Evolutionary conservation across 176 grass and related monocot species (phyloP).

Genomic region (Puya raimondii): DNA sequence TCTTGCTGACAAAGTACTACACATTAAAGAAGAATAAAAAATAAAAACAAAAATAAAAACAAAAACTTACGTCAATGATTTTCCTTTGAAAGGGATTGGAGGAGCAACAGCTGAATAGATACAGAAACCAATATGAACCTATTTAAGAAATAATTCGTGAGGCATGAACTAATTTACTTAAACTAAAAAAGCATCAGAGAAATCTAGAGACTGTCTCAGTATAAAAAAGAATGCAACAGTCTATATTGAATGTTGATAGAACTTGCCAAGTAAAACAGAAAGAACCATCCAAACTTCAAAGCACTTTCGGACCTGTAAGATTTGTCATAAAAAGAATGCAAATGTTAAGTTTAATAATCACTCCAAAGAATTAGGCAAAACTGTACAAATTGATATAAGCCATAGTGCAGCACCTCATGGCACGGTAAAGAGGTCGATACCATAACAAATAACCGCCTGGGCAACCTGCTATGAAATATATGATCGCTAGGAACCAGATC

Average conservation of each 20-base stretch:
- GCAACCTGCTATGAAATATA: slow-evolving; percentile 68
- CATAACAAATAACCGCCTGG: slow-evolving; percentile 56
- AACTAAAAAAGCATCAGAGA: background rate
- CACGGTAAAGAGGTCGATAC: slow-evolving; percentile 68
- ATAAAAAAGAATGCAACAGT: too few species aligned
- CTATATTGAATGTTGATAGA: background rate
- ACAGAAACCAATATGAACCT: slow-evolving; percentile 64
- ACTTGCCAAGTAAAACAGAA: slow-evolving; percentile 56
- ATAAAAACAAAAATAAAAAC: background rate
- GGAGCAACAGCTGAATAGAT: slow-evolving; percentile 61
- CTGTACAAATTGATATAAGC: background rate
- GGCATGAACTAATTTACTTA: background rate
- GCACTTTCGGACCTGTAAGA: slow-evolving; percentile 61
- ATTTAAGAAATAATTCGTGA: slow-evolving; percentile 20
- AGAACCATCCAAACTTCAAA: slow-evolving; percentile 67
- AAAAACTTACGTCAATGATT: slow-evolving; percentile 57
- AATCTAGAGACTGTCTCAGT: background rate
- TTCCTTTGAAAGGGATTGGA: slow-evolving; percentile 50
- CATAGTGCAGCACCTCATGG: slow-evolving; percentile 40
- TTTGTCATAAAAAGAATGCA: slow-evolving; percentile 1
- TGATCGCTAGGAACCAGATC: slow-evolving; percentile 66
- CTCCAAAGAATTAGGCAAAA: background rate
- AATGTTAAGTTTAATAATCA: background rate
- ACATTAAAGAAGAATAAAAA: background rate
- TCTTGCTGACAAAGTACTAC: background rate